These are phyloP conservation scores for Leishmania gerbilli DNA, from an alignment of 208 protist species.

Conservation along the genomic window DNA sequence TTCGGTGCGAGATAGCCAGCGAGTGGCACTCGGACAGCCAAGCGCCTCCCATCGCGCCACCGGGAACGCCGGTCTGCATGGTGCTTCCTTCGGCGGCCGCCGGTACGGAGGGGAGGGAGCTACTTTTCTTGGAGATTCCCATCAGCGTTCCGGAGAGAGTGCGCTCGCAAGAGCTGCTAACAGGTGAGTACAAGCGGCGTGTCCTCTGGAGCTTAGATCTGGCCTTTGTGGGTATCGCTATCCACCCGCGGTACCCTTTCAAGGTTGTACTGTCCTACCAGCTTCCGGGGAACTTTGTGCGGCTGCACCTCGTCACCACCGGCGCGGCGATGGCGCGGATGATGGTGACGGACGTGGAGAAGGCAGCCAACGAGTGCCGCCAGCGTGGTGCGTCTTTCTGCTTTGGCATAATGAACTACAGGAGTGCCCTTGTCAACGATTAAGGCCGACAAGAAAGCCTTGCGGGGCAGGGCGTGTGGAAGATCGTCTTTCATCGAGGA, in stretches of 20 bases:
- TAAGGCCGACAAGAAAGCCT: neutral
- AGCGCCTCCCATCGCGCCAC: slow-evolving; percentile 17
- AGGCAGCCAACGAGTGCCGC: slow-evolving; percentile 32
- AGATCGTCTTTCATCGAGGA: neutral
- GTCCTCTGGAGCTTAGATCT: slow-evolving; percentile 50
- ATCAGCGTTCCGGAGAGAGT: slow-evolving; percentile 3
- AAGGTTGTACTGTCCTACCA: slow-evolving; percentile 47
- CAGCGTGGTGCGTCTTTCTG: slow-evolving; percentile 37
- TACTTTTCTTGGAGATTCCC: slow-evolving; percentile 24
- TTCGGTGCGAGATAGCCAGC: slow-evolving; percentile 50
- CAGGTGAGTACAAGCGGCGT: slow-evolving; percentile 26
- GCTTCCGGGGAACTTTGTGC: slow-evolving; percentile 18
- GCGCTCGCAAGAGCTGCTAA: slow-evolving; percentile 12
- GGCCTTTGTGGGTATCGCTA: slow-evolving; percentile 34
- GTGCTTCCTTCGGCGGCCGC: slow-evolving; percentile 12
- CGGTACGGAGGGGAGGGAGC: slow-evolving; percentile 14
- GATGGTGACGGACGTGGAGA: slow-evolving; percentile 32
- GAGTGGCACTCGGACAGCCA: slow-evolving; percentile 25
- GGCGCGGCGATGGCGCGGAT: slow-evolving; percentile 20
- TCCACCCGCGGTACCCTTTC: slow-evolving; percentile 32
- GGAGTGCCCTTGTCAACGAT: slow-evolving; percentile 25
- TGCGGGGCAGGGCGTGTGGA: no score
- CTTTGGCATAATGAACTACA: slow-evolving; percentile 36
- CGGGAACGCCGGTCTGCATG: slow-evolving; percentile 48
- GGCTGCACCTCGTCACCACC: slow-evolving; percentile 45